phyloP scores from a whole-genome alignment of 805 yeast species.

The Kregervanrija delftensis region DNA sequence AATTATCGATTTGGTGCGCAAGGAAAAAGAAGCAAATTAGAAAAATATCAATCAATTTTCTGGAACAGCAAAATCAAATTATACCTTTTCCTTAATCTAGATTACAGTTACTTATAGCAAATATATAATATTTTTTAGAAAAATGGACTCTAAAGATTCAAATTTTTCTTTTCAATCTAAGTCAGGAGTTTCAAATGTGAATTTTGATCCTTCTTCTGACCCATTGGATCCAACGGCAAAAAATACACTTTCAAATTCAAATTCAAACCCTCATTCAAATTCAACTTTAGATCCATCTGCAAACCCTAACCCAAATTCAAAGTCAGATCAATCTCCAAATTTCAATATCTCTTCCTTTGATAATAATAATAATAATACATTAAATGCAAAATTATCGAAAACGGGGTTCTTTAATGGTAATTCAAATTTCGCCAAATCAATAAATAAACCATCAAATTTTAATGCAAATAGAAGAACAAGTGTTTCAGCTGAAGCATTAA shows the following conservation, averaged over 20 bases:
- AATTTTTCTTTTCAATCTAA: too few relatives aligned
- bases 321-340: neutral
- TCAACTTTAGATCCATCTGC: neutral
- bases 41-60: too few relatives aligned
- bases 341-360: neutral
- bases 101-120: too few relatives aligned
- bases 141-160: too few relatives aligned
- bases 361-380: neutral
- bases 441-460: slow-evolving; percentile 8
- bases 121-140: too few relatives aligned
- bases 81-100: too few relatives aligned
- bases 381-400: neutral
- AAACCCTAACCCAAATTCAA: too few relatives aligned
- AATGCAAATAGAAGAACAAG: slow-evolving; percentile 83
- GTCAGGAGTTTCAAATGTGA: too few relatives aligned
- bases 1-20: too few relatives aligned
- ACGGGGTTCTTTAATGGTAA: slow-evolving; percentile 19
- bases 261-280: too few relatives aligned
- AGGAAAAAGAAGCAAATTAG: too few relatives aligned
- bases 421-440: slow-evolving; percentile 20
- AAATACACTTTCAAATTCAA: neutral
- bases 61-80: too few relatives aligned
- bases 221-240: slow-evolving; percentile 6
- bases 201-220: slow-evolving; percentile 7
- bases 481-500: slow-evolving; percentile 82